Evolutionary conservation across 2,329 filamentous ascomycete species (phyloP), one percentile per base, ranked within the genome.

Genomic region (Hypomyces rosellus): DNA sequence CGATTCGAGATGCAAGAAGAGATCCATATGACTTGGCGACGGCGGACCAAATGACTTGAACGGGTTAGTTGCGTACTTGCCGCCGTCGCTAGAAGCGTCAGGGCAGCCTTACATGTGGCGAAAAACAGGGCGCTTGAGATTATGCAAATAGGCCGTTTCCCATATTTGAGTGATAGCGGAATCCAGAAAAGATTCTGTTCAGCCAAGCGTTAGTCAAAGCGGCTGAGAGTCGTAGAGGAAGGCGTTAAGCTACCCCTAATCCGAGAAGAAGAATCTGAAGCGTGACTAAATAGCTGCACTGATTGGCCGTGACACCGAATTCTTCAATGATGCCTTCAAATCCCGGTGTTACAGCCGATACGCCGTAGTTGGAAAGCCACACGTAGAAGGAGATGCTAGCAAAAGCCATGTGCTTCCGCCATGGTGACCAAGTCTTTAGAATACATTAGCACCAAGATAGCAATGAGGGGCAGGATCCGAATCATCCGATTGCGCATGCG

Each of bases 111-210:
- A 46, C 45, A 38, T 2, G 45, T 22, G 18, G 25, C 34, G 14
- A 46, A 38, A 34, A 46, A 46, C 12, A 46, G 22, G 13, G 16
- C 45, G 45, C 45, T 46, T 12, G 45, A 38, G 34, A 46, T 30
- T 13, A 46, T 34, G 22, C 45, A 46, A 16, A 46, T 18, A 18
- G 45, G 45, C 13, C 45, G 25, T 30, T 46, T 46, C 12, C 45
- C 45, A 22, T 20, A 20, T 14, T 46, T 46, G 15, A 46, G 18
- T 34, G 45, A 46, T 11, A 46, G 34, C 2, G 45, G 45, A n/a
- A 46, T 38, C 45, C 45, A 46, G 38, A 46, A 46, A 34, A 46
- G 22, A 38, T 46, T 46, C 45, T 46, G 18, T 30, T 33, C 42
- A 38, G 30, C 25, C 20, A n/a, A 34, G 42, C 36, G 20, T n/a